Evolutionary conservation across 805 yeast species (phyloP).

Genomic region (Alloascoidea africana): DNA sequence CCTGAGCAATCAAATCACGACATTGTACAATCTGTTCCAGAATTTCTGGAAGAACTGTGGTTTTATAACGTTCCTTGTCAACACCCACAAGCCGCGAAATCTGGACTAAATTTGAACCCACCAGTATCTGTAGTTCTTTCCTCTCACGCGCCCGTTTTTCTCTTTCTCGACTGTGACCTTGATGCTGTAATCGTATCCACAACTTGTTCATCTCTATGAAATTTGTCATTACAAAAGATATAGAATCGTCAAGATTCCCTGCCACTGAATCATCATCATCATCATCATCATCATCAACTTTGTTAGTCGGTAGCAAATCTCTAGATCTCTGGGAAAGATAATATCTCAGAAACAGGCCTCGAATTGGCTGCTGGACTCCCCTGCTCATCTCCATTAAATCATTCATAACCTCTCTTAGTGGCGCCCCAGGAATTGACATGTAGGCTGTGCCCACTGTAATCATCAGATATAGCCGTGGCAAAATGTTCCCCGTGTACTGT

Average conservation of each 20-base stretch:
- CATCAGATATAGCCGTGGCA: conserved; percentile 30
- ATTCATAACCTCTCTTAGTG: conserved; percentile 27
- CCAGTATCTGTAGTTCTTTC: conserved; percentile 76
- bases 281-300: no score
- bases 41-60: conserved; percentile 60
- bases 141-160: conserved; percentile 64
- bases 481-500: conserved; percentile 28
- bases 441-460: conserved; percentile 28
- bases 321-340: no score
- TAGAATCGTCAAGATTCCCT: conserved; percentile 45
- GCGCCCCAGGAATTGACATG: conserved; percentile 23
- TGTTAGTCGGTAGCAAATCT: no score
- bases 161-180: conserved; percentile 80
- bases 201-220: conserved; percentile 95
- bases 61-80: conserved; percentile 29
- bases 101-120: conserved; percentile 85
- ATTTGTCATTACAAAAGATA: conserved; percentile 68
- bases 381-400: conserved; percentile 33
- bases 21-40: conserved; percentile 89
- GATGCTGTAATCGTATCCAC: conserved; percentile 94
- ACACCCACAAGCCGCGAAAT: conserved; percentile 69
- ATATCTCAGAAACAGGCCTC: no score
- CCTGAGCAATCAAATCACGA: conserved; percentile 83
- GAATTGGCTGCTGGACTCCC: conserved; percentile 16
- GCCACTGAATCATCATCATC: no score